Evolutionary conservation across 139 green algal genomes (phyloP), one percentile per base, ranked within the genome.

Genomic region (Coelastrella sp.): DNA sequence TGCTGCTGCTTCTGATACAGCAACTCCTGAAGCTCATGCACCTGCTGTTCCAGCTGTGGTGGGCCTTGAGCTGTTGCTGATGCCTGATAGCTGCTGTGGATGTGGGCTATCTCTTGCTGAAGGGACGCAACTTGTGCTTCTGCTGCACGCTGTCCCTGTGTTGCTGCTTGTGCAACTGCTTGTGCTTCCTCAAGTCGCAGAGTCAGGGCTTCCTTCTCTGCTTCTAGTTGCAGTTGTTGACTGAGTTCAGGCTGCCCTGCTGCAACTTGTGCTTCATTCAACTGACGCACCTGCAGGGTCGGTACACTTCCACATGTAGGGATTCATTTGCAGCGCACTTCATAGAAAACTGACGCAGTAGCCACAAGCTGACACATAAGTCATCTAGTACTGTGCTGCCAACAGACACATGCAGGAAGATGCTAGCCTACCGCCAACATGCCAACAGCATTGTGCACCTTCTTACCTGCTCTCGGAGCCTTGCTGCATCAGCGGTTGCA

Each of bases 1-100:
- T 97, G 95, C 65, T 91, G 91, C 86, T 98, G 96, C 93, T 97
- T 98, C 6, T 92, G 87, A 82, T 95, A 97, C 82, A 98, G 89
- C 92, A 95, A 90, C 78, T 95, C 93, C 57, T 63, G 72, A 85
- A 95, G 88, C 82, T 98, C 95, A 22, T 89, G 93, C 58, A 96
- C 90, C 93, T 95, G 90, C 56, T 87, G 82, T 91, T 96, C 92
- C 49, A 97, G 90, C 72, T 95, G 86, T 9, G 84, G 66, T 6
- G 84, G 68, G 56, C 95, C 93, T 66, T 89, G 87, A 7, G 72
- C 78, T 61, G 85, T 24, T 25, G 85, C 85, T 65, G 63, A 57
- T 8, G 85, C 85, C 58, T 73, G 56, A 7, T 82, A 76, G 73
- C 59, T 84, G 73, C 49, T 61, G 17, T 90, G 85, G 17, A 83